Base-by-base conservation (phyloP, 768 basidiomycete genomes). In the Leccinum longicurvipes region DNA sequence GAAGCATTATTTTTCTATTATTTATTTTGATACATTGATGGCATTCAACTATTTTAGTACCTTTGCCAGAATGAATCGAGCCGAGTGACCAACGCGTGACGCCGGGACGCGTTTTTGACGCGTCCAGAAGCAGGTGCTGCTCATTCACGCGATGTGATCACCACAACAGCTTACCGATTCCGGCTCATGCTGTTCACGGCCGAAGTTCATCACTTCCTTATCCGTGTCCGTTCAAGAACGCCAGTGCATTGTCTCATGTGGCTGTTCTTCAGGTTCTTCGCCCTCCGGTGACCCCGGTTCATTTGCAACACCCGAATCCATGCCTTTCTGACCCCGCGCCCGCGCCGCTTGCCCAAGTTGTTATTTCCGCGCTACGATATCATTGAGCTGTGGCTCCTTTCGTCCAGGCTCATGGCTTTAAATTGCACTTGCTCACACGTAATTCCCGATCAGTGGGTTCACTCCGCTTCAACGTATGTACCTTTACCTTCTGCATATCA, bases 291-390 rank as follows among this genome's bases (percentile, higher is more conserved):
- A 56, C 49, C 60, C 62, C 67, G 66, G 61, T 55, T 45, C 54
- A 66, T 67, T 66, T 65, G 45, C 66, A 60, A 57, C 62, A 58
- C 60, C 63, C 65, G 54, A 58, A 27, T 44, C 19, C 63, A 63
- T 58, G 53, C 57, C 59, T 45, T 55, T 53, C 65, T 63, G 54
- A 15, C 61, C 56, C 61, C 65, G 61, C 60, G 42, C 53, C 56
- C 54, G 52, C 47, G 41, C 55, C 54, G 53, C 47, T 27, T 54
- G 51, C 62, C 50, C 58, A 45, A 25, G 53, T 42, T 59, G 60
- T 59, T 63, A 67, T 67, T 67, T 63, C 66, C 57, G 67, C 63
- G 50, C 54, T 64, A n/a, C 59, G 15, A 47, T 47, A 55, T 39
- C 56, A 36, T 55, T 41, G 28, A 48, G 50, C 52, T 55, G 55